These are phyloP conservation scores for Trichomonas vaginalis DNA, from an alignment of 208 protist genomes.

Conservation along the genomic window DNA sequence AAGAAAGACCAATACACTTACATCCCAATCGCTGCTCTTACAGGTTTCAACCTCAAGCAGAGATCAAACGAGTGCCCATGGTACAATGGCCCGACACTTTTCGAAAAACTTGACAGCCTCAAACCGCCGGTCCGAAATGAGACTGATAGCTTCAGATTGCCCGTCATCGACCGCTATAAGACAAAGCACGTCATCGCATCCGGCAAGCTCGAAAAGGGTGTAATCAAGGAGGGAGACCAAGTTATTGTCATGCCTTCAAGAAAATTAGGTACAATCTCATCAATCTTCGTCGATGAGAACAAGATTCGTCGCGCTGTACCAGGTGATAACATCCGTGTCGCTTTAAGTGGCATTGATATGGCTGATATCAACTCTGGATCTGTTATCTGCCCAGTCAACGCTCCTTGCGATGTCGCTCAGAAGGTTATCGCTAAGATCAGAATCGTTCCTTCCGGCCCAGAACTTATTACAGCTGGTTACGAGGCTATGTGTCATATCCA, in stretches of 20 bases:
- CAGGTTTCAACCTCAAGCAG: not conserved
- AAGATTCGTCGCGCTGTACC: not conserved
- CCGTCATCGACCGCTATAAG: slow-evolving; percentile 16
- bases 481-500: not conserved
- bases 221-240: not conserved
- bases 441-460: not conserved
- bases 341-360: not conserved
- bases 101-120: slow-evolving; percentile 9
- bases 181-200: not conserved
- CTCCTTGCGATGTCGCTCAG: not conserved
- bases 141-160: not conserved
- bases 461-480: not conserved
- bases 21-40: slow-evolving; percentile 18
- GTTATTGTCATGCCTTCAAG: not conserved
- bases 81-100: slow-evolving; percentile 17
- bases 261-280: not conserved
- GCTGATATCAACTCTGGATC: not conserved
- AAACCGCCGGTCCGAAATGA: not conserved
- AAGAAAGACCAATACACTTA: slow-evolving; percentile 41
- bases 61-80: not conserved
- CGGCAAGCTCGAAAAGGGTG: not conserved
- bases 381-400: not conserved
- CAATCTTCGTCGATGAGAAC: not conserved
- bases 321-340: slow-evolving; percentile 8
- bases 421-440: not conserved